phyloP scores from a whole-genome alignment of 805 yeast genomes.

The Kluyveromyces starmeri region DNA sequence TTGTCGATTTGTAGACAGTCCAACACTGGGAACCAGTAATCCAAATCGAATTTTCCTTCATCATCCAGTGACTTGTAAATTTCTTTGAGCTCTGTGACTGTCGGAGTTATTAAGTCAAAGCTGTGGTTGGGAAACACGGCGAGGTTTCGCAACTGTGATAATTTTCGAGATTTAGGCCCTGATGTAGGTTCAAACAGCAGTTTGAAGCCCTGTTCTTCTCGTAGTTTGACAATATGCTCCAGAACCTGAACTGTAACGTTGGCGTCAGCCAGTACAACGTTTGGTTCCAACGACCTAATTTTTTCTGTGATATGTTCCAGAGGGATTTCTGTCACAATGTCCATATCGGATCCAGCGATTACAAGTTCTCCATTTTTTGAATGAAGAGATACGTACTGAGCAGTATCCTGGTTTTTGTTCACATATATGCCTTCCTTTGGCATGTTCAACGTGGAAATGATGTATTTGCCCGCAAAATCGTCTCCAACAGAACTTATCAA shows the following conservation, averaged over 20 bases:
- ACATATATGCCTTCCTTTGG: constrained; percentile 19
- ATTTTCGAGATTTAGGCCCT: constrained; percentile 44
- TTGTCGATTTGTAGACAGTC: constrained; percentile 42
- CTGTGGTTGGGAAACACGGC: constrained; percentile 40
- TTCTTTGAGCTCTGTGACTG: constrained; percentile 48
- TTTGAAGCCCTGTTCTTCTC: constrained; percentile 17
- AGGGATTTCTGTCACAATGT: constrained; percentile 46
- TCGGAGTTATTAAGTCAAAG: constrained; percentile 54
- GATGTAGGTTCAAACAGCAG: constrained; percentile 75
- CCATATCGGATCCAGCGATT: constrained; percentile 81
- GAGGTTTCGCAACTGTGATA: constrained; percentile 33
- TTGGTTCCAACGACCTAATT: constrained; percentile 37
- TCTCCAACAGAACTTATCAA: constrained; percentile 54
- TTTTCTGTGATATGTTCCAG: constrained; percentile 34
- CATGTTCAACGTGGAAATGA: constrained; percentile 30
- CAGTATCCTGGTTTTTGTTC: constrained; percentile 33
- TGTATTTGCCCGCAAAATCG: constrained; percentile 44
- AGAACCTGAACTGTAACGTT: constrained; percentile 45
- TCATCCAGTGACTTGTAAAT: constrained; percentile 43
- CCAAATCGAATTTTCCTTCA: constrained; percentile 41
- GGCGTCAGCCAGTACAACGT: constrained; percentile 53
- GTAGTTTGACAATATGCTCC: constrained; percentile 29
- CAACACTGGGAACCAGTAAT: constrained; percentile 66
- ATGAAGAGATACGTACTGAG: constrained; percentile 69
- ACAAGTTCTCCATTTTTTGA: constrained; percentile 51